phyloP scores from a whole-genome alignment of 495 filamentous ascomycete genomes.

The Astrocystis sublimbata region DNA sequence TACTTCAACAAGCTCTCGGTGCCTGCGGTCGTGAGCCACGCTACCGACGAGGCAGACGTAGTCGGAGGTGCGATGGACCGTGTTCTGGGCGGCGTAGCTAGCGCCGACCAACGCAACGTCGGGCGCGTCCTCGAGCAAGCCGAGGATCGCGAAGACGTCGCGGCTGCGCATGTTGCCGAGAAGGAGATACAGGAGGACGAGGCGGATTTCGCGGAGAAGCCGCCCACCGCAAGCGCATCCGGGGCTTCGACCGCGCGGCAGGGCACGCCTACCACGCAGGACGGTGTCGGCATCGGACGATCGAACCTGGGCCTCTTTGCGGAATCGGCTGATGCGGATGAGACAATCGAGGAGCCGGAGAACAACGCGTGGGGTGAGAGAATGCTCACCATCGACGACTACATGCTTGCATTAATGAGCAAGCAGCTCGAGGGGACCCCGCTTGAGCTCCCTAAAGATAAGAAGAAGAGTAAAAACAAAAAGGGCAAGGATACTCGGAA shows the following conservation, averaged over 20 bases:
- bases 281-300: conserved; percentile 36
- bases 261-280: conserved; percentile 47
- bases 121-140: conserved; percentile 76
- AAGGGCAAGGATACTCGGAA: conserved; percentile 69
- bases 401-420: conserved; percentile 77
- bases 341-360: conserved; percentile 49
- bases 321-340: conserved; percentile 40
- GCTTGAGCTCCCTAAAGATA: conserved; percentile 76
- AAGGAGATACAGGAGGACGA: conserved; percentile 89
- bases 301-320: conserved; percentile 45
- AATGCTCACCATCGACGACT: conserved; percentile 74
- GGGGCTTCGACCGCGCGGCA: conserved; percentile 45
- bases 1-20: conserved; percentile 84
- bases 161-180: conserved; percentile 82
- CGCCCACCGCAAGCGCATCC: conserved; percentile 47
- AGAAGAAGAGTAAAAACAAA: conserved; percentile 71
- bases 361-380: conserved; percentile 55
- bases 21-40: conserved; percentile 63
- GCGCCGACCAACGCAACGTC: conserved; percentile 45
- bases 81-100: conserved; percentile 65
- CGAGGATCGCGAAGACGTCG: conserved; percentile 90
- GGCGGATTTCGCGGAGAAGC: conserved; percentile 84
- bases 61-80: conserved; percentile 79
- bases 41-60: conserved; percentile 49
- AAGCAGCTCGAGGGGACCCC: conserved; percentile 76